Conservation (phyloP, 1,284 basidiomycete species). For the Cutaneotrichosporon sp. region DNA sequence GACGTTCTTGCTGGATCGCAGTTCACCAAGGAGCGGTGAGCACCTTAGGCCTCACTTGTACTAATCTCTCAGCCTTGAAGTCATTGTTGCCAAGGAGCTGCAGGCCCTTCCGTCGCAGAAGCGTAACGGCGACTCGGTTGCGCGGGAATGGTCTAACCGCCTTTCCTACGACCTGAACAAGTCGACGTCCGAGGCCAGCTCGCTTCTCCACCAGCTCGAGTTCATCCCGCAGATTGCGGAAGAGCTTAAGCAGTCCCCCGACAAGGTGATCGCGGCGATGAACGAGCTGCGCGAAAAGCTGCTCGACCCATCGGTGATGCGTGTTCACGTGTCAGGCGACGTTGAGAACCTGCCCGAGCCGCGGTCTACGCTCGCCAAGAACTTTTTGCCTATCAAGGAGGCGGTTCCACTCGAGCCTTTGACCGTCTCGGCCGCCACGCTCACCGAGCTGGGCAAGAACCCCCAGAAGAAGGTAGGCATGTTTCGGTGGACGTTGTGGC, state of each 20-base stretch:
- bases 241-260: slow-evolving; percentile 68
- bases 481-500: background rate
- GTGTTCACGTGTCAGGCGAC: slow-evolving; percentile 84
- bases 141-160: slow-evolving; percentile 66
- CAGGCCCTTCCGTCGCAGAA: slow-evolving; percentile 92
- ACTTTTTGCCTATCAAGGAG: slow-evolving; percentile 59
- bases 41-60: too few relatives aligned
- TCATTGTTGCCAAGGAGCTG: slow-evolving; percentile 80
- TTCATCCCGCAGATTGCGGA: slow-evolving; percentile 72
- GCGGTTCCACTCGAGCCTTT: slow-evolving; percentile 61
- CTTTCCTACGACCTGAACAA: slow-evolving; percentile 62
- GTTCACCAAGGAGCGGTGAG: slow-evolving; percentile 69
- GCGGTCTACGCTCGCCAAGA: slow-evolving; percentile 61
- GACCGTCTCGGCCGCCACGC: slow-evolving; percentile 62
- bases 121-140: slow-evolving; percentile 76
- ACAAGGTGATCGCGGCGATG: slow-evolving; percentile 65
- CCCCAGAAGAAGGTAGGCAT: slow-evolving; percentile 62
- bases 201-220: slow-evolving; percentile 68
- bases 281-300: slow-evolving; percentile 65
- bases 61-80: slow-evolving; percentile 54
- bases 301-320: slow-evolving; percentile 69
- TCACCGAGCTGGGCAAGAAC: slow-evolving; percentile 68
- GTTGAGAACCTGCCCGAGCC: slow-evolving; percentile 68
- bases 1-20: slow-evolving; percentile 79
- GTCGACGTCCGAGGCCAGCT: slow-evolving; percentile 68